These are phyloP conservation scores for Exobasidium rhododendri DNA, from an alignment of 1,284 basidiomycete genomes.

Conservation along the genomic window DNA sequence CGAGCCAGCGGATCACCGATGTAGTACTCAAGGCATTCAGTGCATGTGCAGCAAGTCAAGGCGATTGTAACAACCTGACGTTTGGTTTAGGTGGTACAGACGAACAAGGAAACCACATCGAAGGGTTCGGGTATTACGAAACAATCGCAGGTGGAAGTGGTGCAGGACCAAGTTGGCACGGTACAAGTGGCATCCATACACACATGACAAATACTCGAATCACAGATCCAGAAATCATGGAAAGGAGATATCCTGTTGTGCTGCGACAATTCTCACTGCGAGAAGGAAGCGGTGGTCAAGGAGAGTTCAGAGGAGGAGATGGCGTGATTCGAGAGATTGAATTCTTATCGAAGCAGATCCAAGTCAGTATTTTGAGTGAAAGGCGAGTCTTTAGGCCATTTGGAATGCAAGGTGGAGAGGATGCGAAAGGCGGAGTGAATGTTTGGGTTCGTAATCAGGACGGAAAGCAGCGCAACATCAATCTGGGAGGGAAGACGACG, in stretches of 20 bases:
- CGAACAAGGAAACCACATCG: slow-evolving; percentile 67
- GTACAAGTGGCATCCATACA: slow-evolving; percentile 57
- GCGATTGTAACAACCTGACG: slow-evolving; percentile 81
- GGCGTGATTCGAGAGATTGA: slow-evolving; percentile 84
- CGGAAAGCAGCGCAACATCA: slow-evolving; percentile 61
- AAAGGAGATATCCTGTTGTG: slow-evolving; percentile 83
- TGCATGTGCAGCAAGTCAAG: slow-evolving; percentile 88
- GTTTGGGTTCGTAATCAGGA: slow-evolving; percentile 78
- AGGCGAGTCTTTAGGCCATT: slow-evolving; percentile 84
- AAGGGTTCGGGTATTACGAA: slow-evolving; percentile 95
- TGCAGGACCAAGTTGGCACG: slow-evolving; percentile 85
- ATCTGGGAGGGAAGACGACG: slow-evolving; percentile 86
- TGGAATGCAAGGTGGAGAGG: slow-evolving; percentile 79
- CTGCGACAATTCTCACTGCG: slow-evolving; percentile 77
- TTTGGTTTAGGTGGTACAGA: slow-evolving; percentile 86
- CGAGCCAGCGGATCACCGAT: slow-evolving; percentile 88
- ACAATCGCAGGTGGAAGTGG: slow-evolving; percentile 89
- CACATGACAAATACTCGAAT: slow-evolving; percentile 86
- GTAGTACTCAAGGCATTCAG: slow-evolving; percentile 90
- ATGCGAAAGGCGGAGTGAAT: slow-evolving; percentile 74
- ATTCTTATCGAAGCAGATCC: slow-evolving; percentile 71
- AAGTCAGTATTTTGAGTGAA: slow-evolving; percentile 83
- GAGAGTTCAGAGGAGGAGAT: slow-evolving; percentile 77
- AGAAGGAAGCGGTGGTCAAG: slow-evolving; percentile 71
- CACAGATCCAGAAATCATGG: slow-evolving; percentile 81